phyloP scores from a whole-genome alignment of 208 protist genomes.

The Leptomonas pyrrhocoris region DNA sequence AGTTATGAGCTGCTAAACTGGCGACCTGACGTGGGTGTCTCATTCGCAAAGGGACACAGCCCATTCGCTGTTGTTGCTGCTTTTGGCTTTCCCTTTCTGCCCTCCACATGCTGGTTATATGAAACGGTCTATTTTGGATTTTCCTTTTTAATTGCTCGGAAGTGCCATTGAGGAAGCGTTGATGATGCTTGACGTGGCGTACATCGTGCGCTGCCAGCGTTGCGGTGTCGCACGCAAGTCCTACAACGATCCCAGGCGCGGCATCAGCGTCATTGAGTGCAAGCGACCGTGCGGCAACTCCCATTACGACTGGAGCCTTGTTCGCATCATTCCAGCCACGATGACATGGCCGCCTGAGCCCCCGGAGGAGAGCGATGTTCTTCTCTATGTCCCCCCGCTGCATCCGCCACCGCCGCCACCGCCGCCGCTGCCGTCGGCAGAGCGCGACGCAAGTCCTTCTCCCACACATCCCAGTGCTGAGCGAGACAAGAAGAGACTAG shows the following conservation, averaged over 20 bases:
- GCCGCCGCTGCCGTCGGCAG: neutral
- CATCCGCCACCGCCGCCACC: neutral
- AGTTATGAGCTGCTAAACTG: no score
- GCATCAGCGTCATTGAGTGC: constrained; percentile 55
- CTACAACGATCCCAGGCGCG: constrained; percentile 50
- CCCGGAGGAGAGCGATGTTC: neutral
- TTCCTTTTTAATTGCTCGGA: no score
- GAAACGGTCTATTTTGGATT: no score
- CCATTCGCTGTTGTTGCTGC: no score
- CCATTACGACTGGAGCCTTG: constrained; percentile 50
- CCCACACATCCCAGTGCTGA: neutral
- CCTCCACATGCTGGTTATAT: no score
- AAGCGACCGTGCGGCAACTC: constrained; percentile 44
- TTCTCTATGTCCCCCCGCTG: constrained; percentile 15
- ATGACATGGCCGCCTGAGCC: constrained; percentile 26
- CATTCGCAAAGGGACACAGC: no score
- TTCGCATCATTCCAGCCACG: constrained; percentile 24
- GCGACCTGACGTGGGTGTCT: no score
- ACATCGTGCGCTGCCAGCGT: constrained; percentile 47
- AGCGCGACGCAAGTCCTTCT: neutral
- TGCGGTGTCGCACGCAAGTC: constrained; percentile 53
- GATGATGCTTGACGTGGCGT: constrained; percentile 25
- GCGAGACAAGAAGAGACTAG: no score
- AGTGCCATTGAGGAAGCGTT: neutral
- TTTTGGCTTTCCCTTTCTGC: no score